Evolutionary conservation across 2,329 filamentous ascomycete species (phyloP).

Genomic region (Monosporascus ibericus): DNA sequence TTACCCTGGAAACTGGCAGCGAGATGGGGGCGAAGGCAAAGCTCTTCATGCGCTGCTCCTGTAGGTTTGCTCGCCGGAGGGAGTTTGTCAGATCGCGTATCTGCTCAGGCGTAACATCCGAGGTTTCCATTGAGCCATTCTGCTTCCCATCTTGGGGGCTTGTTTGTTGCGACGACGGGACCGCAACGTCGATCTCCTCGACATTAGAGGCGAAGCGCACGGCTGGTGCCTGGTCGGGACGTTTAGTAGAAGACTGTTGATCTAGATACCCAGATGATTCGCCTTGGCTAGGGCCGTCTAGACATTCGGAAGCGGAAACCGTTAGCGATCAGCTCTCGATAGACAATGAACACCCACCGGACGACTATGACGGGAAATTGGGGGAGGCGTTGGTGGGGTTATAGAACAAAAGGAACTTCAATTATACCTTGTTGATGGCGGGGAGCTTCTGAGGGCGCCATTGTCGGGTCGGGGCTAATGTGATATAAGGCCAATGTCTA

Average conservation of each 20-base stretch:
- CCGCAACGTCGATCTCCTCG: conserved; percentile 58
- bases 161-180: conserved; percentile 15
- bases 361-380: not conserved
- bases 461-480: not conserved
- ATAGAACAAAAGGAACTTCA: not conserved
- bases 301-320: conserved; percentile 8
- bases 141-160: conserved; percentile 2
- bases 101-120: conserved; percentile 51
- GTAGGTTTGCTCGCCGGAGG: conserved; percentile 68
- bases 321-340: conserved; percentile 10
- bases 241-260: conserved; percentile 9
- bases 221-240: conserved; percentile 34
- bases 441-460: not conserved
- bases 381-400: not conserved
- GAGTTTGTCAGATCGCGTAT: conserved; percentile 66
- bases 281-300: conserved; percentile 12
- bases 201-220: conserved; percentile 69
- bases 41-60: conserved; percentile 77
- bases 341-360: not conserved
- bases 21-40: conserved; percentile 90
- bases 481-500: not conserved
- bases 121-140: conserved; percentile 24
- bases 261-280: conserved; percentile 17
- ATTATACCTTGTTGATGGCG: not conserved
- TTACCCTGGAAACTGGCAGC: conserved; percentile 74